Conservation (phyloP, 2,329 filamentous ascomycete genomes). For the Microdochium nivale region DNA sequence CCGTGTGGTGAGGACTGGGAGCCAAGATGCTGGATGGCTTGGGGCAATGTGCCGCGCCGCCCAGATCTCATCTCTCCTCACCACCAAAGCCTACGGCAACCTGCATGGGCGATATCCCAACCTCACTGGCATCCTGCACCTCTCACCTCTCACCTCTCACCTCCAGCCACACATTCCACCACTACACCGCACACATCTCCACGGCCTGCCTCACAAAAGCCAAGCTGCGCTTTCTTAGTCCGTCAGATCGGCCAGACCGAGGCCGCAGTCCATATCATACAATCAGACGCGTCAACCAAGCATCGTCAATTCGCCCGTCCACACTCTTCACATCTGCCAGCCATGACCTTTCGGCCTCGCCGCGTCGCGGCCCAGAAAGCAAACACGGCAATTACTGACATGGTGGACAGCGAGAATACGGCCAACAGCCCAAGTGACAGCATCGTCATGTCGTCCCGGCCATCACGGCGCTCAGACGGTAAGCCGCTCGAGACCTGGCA, state of each 20-base stretch:
- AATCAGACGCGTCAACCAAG: not conserved
- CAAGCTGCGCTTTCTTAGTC: not conserved
- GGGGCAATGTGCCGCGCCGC: too few species aligned
- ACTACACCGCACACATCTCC: not conserved
- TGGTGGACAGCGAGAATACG: conserved; percentile 37
- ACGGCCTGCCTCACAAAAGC: not conserved
- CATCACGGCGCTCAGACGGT: conserved; percentile 39
- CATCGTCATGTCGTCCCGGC: conserved; percentile 34
- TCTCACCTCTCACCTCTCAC: too few species aligned
- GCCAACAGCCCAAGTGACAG: conserved; percentile 25
- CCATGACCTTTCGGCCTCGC: conserved; percentile 24
- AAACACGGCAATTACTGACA: conserved; percentile 38
- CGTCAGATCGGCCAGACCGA: not conserved
- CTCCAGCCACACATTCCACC: too few species aligned
- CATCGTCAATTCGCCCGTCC: not conserved
- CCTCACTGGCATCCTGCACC: too few species aligned
- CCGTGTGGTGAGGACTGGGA: too few species aligned
- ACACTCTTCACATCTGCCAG: not conserved
- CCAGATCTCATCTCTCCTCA: too few species aligned
- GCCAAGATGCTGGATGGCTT: too few species aligned
- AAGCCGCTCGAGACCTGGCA: conserved; percentile 37
- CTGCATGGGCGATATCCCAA: too few species aligned
- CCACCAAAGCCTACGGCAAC: too few species aligned
- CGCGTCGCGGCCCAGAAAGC: conserved; percentile 37
- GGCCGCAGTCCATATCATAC: too few species aligned